A percentile compares a stretch with the other conserved stretches of the same genome.
Evolutionary conservation across 1,139 yeast species (phyloP).

Genomic region (Kurtzmaniella quercitrusa): DNA sequence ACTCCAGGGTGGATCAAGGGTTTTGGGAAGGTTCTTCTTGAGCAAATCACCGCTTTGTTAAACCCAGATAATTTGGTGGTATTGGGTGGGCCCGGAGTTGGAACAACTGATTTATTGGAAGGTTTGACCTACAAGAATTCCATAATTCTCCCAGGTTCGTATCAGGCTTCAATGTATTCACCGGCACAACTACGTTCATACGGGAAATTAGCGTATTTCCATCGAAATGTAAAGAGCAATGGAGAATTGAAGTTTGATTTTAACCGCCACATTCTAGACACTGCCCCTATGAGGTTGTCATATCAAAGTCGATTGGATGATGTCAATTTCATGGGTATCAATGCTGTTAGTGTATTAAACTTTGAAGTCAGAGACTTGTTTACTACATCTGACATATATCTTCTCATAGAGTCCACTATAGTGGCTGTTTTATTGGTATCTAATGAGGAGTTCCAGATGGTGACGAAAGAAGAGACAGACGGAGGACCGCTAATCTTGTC

Average conservation of each 20-base stretch:
- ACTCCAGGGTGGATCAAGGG: conserved; percentile 97
- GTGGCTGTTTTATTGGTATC: conserved; percentile 43
- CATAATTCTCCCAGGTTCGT: conserved; percentile 24
- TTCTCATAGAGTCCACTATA: conserved; percentile 51
- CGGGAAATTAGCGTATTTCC: conserved; percentile 52
- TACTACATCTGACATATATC: conserved; percentile 35
- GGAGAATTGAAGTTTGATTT: conserved; percentile 37
- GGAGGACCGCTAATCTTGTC: background rate
- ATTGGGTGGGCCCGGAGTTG: conserved; percentile 10
- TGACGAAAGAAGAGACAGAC: background rate
- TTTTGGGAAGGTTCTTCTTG: conserved; percentile 66
- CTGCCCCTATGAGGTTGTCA: conserved; percentile 48
- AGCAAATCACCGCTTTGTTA: conserved; percentile 39
- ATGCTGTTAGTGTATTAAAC: conserved; percentile 34
- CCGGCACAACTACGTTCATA: conserved; percentile 51
- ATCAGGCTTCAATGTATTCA: conserved; percentile 33
- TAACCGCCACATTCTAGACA: conserved; percentile 37
- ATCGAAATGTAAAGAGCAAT: conserved; percentile 19
- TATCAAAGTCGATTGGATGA: conserved; percentile 21
- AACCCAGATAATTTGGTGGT: conserved; percentile 53
- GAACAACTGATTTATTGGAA: conserved; percentile 18
- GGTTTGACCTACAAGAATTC: conserved; percentile 18
- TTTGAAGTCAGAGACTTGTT: conserved; percentile 17
- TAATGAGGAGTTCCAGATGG: conserved; percentile 6
- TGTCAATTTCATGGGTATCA: conserved; percentile 29